phyloP scores from a whole-genome alignment of 1,139 yeast genomes.

The Kodamaea fungicola region DNA sequence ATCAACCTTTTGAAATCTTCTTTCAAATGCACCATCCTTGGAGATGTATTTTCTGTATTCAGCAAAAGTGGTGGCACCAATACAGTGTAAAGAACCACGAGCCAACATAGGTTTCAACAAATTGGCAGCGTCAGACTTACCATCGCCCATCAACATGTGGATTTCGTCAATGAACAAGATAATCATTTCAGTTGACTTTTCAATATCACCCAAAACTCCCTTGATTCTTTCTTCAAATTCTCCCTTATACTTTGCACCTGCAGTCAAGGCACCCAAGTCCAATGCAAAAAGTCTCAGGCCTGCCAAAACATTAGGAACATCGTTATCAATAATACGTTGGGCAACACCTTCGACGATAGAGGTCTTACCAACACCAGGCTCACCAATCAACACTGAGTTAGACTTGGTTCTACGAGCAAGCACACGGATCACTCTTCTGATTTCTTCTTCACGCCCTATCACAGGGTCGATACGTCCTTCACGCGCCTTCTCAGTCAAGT shows the following conservation, averaged over 20 bases:
- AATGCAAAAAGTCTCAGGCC: conserved; percentile 79
- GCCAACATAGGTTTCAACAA: conserved; percentile 96
- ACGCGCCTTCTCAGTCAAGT: conserved; percentile 88
- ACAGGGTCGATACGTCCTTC: conserved; percentile 97
- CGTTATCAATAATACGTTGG: conserved; percentile 92
- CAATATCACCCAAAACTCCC: conserved; percentile 92
- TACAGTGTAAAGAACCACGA: conserved; percentile 92
- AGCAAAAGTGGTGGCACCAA: conserved; percentile 95
- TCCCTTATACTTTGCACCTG: conserved; percentile 98
- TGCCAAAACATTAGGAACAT: conserved; percentile 84
- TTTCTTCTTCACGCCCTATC: conserved; percentile 98
- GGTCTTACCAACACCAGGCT: conserved; percentile 99
- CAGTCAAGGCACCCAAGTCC: conserved; percentile 93
- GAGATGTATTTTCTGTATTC: conserved; percentile 91
- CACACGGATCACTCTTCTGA: conserved; percentile 89
- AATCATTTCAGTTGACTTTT: conserved; percentile 80
- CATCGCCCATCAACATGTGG: conserved; percentile 99
- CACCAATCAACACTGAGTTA: conserved; percentile 95
- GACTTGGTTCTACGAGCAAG: conserved; percentile 94
- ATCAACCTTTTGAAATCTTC: conserved; percentile 96
- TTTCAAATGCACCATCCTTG: conserved; percentile 97
- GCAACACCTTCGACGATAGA: conserved; percentile 98
- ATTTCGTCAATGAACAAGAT: conserved; percentile 93
- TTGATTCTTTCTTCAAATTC: conserved; percentile 97
- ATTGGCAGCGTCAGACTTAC: conserved; percentile 91